These are phyloP conservation scores for Alternaria ethzedia DNA, from an alignment of 2,329 filamentous ascomycete species.

Conservation along the genomic window DNA sequence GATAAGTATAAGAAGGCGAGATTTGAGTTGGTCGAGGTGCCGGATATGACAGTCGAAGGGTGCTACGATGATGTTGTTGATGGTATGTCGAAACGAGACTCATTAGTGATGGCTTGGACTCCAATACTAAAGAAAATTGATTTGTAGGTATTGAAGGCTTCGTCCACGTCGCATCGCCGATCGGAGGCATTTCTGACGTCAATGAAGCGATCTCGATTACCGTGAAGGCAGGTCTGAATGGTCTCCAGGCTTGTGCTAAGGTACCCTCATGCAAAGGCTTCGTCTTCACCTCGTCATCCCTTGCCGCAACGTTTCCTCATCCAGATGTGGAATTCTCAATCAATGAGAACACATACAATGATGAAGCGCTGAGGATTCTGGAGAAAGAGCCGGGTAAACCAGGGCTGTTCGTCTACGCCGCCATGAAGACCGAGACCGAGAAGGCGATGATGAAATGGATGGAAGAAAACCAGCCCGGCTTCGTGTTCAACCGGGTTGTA, in stretches of 20 bases:
- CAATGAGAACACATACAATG: slow-evolving; percentile 47
- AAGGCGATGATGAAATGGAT: slow-evolving; percentile 56
- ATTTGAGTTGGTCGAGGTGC: slow-evolving; percentile 39
- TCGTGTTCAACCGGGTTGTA: slow-evolving; percentile 52
- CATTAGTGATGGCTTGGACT: not conserved
- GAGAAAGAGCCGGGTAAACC: slow-evolving; percentile 23
- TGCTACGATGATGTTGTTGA: slow-evolving; percentile 36
- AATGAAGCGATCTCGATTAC: slow-evolving; percentile 53
- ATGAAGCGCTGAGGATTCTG: slow-evolving; percentile 41
- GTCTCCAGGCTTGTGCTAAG: slow-evolving; percentile 51
- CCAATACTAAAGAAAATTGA: not conserved
- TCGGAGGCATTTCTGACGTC: slow-evolving; percentile 42
- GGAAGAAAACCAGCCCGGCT: slow-evolving; percentile 51
- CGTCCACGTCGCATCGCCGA: slow-evolving; percentile 54
- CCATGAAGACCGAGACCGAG: slow-evolving; percentile 57
- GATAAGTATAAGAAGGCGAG: slow-evolving; percentile 26
- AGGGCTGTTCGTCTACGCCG: slow-evolving; percentile 50
- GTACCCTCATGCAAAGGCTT: slow-evolving; percentile 52
- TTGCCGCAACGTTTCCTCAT: slow-evolving; percentile 43
- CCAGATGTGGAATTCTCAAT: slow-evolving; percentile 46
- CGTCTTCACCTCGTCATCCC: slow-evolving; percentile 54
- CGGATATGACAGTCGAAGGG: slow-evolving; percentile 34
- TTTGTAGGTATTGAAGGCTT: slow-evolving; percentile 46
- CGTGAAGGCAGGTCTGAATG: slow-evolving; percentile 45
- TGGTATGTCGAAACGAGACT: slow-evolving; percentile 21